Evolutionary conservation across 768 basidiomycete genomes (phyloP), one percentile per base, ranked within the genome.

Genomic region (Boletus subparvulus): DNA sequence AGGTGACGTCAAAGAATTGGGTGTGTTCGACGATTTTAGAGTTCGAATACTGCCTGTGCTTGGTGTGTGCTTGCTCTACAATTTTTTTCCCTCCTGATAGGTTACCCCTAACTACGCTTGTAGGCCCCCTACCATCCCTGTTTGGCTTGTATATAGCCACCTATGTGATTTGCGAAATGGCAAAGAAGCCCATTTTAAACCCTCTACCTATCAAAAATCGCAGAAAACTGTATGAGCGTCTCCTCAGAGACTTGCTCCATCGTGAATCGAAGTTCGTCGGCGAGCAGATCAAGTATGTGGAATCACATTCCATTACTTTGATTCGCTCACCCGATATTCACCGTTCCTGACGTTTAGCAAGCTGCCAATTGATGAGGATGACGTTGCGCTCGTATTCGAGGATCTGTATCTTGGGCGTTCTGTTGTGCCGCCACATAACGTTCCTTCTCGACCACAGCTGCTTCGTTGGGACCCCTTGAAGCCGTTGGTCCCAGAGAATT

Each of bases 31-130:
- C 66, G 92, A 97, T 69, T 98, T 98, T 75, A 78, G 96, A 32
- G 92, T 98, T 12, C 83, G 96, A 37, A 96, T 98, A 61, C 70
- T 98, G 12, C 96, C 96, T 30, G 96, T 98, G 6, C 79, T 98
- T 4, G 93, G 89, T 86, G 50, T 8, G 81, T 68, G 24, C 37
- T 40, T 46, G n/a, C 36, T n/a, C 28, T 35, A 35, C 40, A 43
- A 6, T 30, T 24, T 14, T 48, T 6, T 17, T 24, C 16, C 32
- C 24, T 50, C 28, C 24, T n/a, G 24, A n/a, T 44, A 7, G 32
- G 32, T 5, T 21, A 14, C 55, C 13, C 26, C 51, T 56, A 33
- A 64, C 26, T 26, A 12, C 2, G 30, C 9, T 47, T 1, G 3
- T 40, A 72, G 70, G 70, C 0, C 90, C 94, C 0, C 73, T 97